Conservation (phyloP, 345 rosid genomes). For the Rhodomyrtus tomentosa region DNA sequence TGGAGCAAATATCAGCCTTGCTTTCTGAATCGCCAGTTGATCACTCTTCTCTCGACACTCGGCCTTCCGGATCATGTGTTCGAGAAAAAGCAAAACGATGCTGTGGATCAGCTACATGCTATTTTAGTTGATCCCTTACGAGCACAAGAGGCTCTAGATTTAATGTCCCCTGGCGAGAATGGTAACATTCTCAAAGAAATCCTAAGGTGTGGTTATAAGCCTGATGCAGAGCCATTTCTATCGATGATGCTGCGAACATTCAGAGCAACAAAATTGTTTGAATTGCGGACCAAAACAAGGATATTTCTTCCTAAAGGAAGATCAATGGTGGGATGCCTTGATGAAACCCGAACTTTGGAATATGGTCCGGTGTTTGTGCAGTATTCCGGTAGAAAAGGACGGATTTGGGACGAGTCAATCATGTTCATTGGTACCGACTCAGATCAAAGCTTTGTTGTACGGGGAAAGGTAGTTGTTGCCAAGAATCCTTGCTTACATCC, state of each 20-base stretch:
- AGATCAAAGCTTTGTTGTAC: constrained; percentile 1
- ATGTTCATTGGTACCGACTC: not conserved
- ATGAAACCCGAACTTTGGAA: constrained; percentile 60
- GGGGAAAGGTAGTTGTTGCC: constrained; percentile 39
- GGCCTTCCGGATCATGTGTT: constrained; percentile 33
- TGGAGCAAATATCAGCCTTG: constrained; percentile 59
- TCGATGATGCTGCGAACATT: constrained; percentile 88
- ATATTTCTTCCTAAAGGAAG: constrained; percentile 51
- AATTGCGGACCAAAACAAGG: constrained; percentile 56
- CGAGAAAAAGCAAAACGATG: constrained; percentile 48
- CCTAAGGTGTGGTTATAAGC: constrained; percentile 56
- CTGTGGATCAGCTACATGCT: constrained; percentile 47
- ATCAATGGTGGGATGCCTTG: constrained; percentile 87
- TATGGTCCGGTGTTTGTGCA: constrained; percentile 79
- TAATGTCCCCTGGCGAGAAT: constrained; percentile 68
- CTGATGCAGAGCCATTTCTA: constrained; percentile 73
- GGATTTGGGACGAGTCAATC: not conserved
- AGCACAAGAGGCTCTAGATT: constrained; percentile 66
- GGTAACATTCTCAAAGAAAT: constrained; percentile 50
- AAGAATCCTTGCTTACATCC: constrained; percentile 73
- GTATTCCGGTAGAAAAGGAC: constrained; percentile 9
- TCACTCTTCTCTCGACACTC: constrained; percentile 45
- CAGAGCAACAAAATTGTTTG: constrained; percentile 62
- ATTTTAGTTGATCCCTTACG: constrained; percentile 44
- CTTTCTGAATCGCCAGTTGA: constrained; percentile 57